Base-by-base conservation (phyloP, 306 rosid genomes). In the Betula pendula region DNA sequence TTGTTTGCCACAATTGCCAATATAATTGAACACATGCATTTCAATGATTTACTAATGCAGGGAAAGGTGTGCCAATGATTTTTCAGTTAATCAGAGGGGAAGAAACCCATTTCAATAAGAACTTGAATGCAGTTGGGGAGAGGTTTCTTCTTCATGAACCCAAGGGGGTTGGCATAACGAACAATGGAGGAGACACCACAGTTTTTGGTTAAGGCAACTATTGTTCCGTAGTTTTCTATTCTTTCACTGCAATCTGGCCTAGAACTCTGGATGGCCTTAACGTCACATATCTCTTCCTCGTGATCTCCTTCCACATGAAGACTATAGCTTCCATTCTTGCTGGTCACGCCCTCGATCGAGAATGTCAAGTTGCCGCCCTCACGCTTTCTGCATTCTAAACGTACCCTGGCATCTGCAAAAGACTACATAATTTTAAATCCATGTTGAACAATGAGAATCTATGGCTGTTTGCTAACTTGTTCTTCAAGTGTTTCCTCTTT, bases 341-440 rank as follows among this genome's bases (percentile, higher is more conserved):
- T 35, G 14, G 78, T 79, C 68, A 38, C 22, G 11, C 49, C 73
- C 6, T 72, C 48, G 0, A 43, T 2, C 27, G 19, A 19, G 78
- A 38, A 72, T 13, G 19, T 44, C 19, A 72, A 3, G 2, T 66
- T 53, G 6, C 67, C 52, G 14, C 45, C 69, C 5, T 51, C 12
- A 24, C 82, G 78, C 9, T 50, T 42, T 29, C 58, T 51, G 73
- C 82, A 79, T 47, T 42, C 48, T 58, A 79, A 51, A 8, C 35
- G 45, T 17, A 79, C 82, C 63, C 16, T 29, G 13, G 82, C 73
- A 79, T 72, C 82, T 79, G 59, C 68, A 78, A n/a, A 52, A n/a
- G n/a, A n/a, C n/a, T n/a, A n/a, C n/a, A n/a, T n/a, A n/a, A n/a
- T n/a, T n/a, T n/a, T n/a, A n/a, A n/a, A n/a, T n/a, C n/a, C n/a